Percentiles rank a stretch among this genome's conserved stretches.
Evolutionary conservation across 768 basidiomycete species (phyloP).

Genomic region (Megacollybia marginata): DNA sequence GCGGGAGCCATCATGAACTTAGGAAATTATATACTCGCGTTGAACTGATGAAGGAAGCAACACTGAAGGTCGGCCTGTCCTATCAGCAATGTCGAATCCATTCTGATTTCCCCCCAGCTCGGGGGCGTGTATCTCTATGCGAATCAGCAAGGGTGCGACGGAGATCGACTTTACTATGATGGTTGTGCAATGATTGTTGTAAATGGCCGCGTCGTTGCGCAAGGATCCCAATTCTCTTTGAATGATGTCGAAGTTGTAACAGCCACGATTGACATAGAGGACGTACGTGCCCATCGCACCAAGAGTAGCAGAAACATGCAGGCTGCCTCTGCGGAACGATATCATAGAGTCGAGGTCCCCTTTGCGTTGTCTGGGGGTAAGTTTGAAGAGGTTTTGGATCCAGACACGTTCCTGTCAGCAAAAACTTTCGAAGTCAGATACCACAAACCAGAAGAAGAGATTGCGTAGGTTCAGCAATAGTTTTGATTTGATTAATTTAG

Average conservation of each 20-base stretch:
- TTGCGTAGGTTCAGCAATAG: conserved; percentile 61
- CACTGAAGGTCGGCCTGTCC: conserved; percentile 60
- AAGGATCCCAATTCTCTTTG: conserved; percentile 95
- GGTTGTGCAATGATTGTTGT: conserved; percentile 95
- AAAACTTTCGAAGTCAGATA: conserved; percentile 51
- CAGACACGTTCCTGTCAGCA: conserved; percentile 33
- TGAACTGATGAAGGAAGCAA: conserved; percentile 95
- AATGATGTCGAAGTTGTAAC: conserved; percentile 94
- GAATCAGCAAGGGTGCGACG: conserved; percentile 98
- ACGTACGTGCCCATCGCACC: conserved; percentile 85
- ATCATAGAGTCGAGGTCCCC: conserved; percentile 76
- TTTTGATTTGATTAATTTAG: neutral
- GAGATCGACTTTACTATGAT: conserved; percentile 96
- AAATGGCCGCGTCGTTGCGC: conserved; percentile 88
- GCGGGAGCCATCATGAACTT: conserved; percentile 96
- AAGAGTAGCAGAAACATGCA: conserved; percentile 85
- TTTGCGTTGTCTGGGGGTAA: conserved; percentile 75
- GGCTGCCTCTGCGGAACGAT: conserved; percentile 66
- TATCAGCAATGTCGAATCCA: neutral
- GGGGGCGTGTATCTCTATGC: conserved; percentile 97
- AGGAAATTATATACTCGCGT: conserved; percentile 90
- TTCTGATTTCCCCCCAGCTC: conserved; percentile 40
- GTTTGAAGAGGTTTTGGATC: conserved; percentile 54
- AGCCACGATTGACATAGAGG: conserved; percentile 95
- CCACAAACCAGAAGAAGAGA: conserved; percentile 92